These are phyloP conservation scores for Exserohilum turcica DNA, from an alignment of 2,329 filamentous ascomycete genomes.

Conservation along the genomic window DNA sequence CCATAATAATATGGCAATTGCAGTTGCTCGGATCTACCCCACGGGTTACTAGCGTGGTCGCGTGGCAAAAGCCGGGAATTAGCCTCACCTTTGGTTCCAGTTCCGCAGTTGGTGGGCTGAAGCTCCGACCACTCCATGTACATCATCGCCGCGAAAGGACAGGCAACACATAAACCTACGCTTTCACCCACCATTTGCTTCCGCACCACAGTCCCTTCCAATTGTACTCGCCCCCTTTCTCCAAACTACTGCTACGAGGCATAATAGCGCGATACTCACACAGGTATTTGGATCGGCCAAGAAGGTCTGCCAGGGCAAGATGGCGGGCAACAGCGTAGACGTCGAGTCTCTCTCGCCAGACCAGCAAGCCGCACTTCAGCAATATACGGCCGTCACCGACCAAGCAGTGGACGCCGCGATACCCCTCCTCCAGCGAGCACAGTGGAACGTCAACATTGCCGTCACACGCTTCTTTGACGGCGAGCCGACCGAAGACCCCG, in stretches of 20 bases:
- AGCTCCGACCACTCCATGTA: conserved; percentile 21
- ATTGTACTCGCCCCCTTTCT: background rate
- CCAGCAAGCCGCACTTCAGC: conserved; percentile 84
- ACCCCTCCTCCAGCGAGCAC: conserved; percentile 77
- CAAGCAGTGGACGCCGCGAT: conserved; percentile 79
- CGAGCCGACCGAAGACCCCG: conserved; percentile 75
- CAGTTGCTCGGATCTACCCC: background rate
- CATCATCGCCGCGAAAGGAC: conserved; percentile 24
- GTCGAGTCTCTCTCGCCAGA: conserved; percentile 72
- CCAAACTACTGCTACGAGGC: background rate
- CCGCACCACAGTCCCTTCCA: conserved; percentile 27
- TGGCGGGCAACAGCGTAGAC: conserved; percentile 56
- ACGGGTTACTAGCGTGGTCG: conserved; percentile 3
- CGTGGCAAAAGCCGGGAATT: conserved; percentile 17
- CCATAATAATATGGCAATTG: background rate
- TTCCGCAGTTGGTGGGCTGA: conserved; percentile 6
- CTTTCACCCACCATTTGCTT: background rate
- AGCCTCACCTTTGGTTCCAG: conserved; percentile 21
- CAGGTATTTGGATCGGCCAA: background rate
- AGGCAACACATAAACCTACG: conserved; percentile 19
- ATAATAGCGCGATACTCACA: background rate
- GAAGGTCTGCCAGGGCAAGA: conserved; percentile 18
- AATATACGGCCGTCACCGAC: conserved; percentile 85
- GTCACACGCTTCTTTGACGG: conserved; percentile 98
- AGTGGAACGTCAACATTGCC: conserved; percentile 98